A percentile compares a stretch with the other conserved stretches of the same genome.
Evolutionary conservation across 2,329 filamentous ascomycete species (phyloP).

Genomic region (Pyrenophora teres): DNA sequence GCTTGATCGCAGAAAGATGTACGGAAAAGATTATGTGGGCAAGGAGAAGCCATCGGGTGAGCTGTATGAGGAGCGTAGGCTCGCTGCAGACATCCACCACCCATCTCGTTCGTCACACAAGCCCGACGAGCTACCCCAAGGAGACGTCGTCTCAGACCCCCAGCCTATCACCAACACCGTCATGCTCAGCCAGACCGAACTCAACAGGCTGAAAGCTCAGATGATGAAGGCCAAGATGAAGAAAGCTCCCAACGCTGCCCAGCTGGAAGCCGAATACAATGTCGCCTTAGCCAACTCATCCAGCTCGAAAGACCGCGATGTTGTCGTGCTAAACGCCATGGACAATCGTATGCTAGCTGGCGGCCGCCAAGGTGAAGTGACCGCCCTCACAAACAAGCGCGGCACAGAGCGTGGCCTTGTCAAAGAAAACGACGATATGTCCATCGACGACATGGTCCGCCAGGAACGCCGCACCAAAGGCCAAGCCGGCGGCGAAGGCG

Average conservation of each 20-base stretch:
- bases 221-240: slow-evolving; percentile 95
- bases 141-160: slow-evolving; percentile 62
- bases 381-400: slow-evolving; percentile 75
- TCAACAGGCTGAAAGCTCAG: slow-evolving; percentile 90
- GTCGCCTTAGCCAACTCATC: slow-evolving; percentile 68
- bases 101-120: slow-evolving; percentile 30
- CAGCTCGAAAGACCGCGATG: slow-evolving; percentile 62
- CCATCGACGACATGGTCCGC: slow-evolving; percentile 92
- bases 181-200: slow-evolving; percentile 71
- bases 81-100: slow-evolving; percentile 60
- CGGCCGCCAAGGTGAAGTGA: slow-evolving; percentile 74
- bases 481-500: slow-evolving; percentile 76
- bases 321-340: slow-evolving; percentile 84
- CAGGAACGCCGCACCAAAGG: slow-evolving; percentile 87
- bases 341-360: slow-evolving; percentile 88
- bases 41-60: slow-evolving; percentile 89
- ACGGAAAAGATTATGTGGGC: slow-evolving; percentile 81
- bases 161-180: slow-evolving; percentile 54
- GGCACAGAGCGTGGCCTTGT: slow-evolving; percentile 84
- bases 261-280: slow-evolving; percentile 84
- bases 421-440: slow-evolving; percentile 93
- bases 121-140: slow-evolving; percentile 54
- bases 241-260: slow-evolving; percentile 72
- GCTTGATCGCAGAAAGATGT: slow-evolving; percentile 77
- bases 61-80: slow-evolving; percentile 75